Evolutionary conservation across 441 rosid genomes (phyloP), one percentile per base, ranked within the genome.

Genomic region (Populus hybrid): DNA sequence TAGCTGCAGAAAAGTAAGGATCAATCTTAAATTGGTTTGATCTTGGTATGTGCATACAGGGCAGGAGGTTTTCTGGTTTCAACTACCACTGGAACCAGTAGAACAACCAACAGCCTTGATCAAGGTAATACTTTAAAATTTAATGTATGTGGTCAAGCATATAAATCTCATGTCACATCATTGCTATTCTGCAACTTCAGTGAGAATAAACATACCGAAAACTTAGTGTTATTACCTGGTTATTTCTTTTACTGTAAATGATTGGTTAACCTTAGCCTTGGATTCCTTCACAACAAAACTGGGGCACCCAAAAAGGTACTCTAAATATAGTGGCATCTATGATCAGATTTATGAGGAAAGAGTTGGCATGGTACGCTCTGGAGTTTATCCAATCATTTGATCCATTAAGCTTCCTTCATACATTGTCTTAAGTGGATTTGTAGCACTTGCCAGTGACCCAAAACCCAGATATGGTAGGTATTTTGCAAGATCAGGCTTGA

Each of bases 91-190:
- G 83, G 14, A 65, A 72, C 26, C 35, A 56, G 23, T 50, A 74
- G 12, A 77, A 59, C 40, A 45, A 45, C 65, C 24, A 14, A 28
- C 69, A 66, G 42, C 64, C 9, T 26, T 31, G 64, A 77, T 67
- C 72, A 68, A 77, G 89, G 89, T 86, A 74, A 63, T 16, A 29
- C 45, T 45, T 26, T 45, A 63, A 45, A 45, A 12, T 45, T 8
- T 35, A 36, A 31, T 45, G 2, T 36, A 6, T 26, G 59, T 40
- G 42, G 11, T 38, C 56, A 38, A 69, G 65, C 64, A 73, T 18
- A 31, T 11, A 35, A 61, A 2, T 50, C 26, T 16, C 67, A 18
- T 6, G 24, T 38, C 56, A 38, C 42, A 38, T 11, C 42, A 8
- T 38, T 9, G 20, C 66, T 20, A 7, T 12, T 6, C 4, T 72